Conservation (phyloP, 139 green algal genomes). For the Picochlorum sp. region DNA sequence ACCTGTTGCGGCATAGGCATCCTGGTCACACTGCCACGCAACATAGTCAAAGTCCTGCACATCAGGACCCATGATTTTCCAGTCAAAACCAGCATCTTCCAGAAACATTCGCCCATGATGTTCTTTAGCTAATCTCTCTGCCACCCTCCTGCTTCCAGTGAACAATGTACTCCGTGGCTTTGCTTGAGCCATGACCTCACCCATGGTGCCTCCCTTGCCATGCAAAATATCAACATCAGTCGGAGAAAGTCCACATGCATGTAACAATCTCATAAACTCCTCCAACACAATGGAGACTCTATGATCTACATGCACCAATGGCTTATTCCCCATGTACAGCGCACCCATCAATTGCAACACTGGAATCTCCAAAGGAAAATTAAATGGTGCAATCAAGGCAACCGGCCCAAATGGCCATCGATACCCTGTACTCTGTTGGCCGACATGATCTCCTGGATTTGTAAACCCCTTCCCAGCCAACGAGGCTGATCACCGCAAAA, state of each 20-base stretch:
- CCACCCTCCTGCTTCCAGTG: constrained; percentile 77
- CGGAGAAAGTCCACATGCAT: constrained; percentile 75
- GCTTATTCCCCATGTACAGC: constrained; percentile 98
- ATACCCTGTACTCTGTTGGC: constrained; percentile 72
- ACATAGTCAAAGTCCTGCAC: constrained; percentile 76
- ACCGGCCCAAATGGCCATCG: constrained; percentile 89
- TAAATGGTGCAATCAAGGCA: constrained; percentile 93
- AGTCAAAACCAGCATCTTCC: constrained; percentile 97
- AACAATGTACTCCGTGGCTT: constrained; percentile 84
- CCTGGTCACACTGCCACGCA: constrained; percentile 91
- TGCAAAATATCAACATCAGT: constrained; percentile 83
- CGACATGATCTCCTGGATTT: constrained; percentile 79
- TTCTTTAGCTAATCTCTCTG: constrained; percentile 70
- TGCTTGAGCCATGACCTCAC: constrained; percentile 56
- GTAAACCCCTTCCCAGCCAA: constrained; percentile 82
- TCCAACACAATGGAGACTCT: constrained; percentile 87
- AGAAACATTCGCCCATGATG: constrained; percentile 72
- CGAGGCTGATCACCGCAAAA: constrained; percentile 84
- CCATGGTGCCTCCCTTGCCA: constrained; percentile 58
- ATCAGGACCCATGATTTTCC: constrained; percentile 92
- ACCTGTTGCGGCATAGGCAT: constrained; percentile 89
- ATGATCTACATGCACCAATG: constrained; percentile 83
- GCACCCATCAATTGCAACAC: constrained; percentile 95
- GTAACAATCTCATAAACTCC: constrained; percentile 87
- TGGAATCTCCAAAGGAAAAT: constrained; percentile 98